Evolutionary conservation across 495 filamentous ascomycete species (phyloP), one percentile per base, ranked within the genome.

Genomic region (Aspergillus wentii): DNA sequence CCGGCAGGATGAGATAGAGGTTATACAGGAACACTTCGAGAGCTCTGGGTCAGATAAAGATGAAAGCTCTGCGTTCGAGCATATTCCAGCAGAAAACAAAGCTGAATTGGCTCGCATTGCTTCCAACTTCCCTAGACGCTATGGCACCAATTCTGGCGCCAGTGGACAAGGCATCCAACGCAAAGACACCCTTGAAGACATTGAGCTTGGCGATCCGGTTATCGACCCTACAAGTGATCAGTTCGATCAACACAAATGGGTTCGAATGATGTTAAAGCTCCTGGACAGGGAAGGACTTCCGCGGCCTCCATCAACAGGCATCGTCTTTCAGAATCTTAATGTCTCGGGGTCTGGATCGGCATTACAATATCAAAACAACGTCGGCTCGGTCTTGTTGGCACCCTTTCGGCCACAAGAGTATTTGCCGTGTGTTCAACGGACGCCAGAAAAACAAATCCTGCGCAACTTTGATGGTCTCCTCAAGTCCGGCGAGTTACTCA

Each of bases 191-290:
- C 31, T 72, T 11, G 66, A 65, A 17, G 62, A 53, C 33, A 27
- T 75, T 17, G 49, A 59, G 17, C 33, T 67, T 23, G 61, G 68
- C 5, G 74, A 76, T 44, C 71, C 76, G 0, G 58, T 67, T 5
- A 56, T 81, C n/a, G 73, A 83, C 54, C 78, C 78, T 7, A 65
- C 59, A 16, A 67, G 65, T 29, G 59, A 62, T 1, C 62, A 80
- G 40, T 83, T 83, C 53, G 68, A 76, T 39, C 68, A 76, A 5
- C 66, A 77, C 34, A 66, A 74, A 40, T 83, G 77, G 77, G 62
- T 68, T 15, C 53, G 75, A 49, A 69, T 71, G 69, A 57, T 59
- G 43, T 43, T 71, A 31, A 59, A 56, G 34, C 8, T 64, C 29
- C 43, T 70, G 43, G 64, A 71, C 30, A 59, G 62, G 17, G 59